phyloP scores from a whole-genome alignment of 495 filamentous ascomycete species.

The Aspergillus sclerotiicarbonarius region DNA sequence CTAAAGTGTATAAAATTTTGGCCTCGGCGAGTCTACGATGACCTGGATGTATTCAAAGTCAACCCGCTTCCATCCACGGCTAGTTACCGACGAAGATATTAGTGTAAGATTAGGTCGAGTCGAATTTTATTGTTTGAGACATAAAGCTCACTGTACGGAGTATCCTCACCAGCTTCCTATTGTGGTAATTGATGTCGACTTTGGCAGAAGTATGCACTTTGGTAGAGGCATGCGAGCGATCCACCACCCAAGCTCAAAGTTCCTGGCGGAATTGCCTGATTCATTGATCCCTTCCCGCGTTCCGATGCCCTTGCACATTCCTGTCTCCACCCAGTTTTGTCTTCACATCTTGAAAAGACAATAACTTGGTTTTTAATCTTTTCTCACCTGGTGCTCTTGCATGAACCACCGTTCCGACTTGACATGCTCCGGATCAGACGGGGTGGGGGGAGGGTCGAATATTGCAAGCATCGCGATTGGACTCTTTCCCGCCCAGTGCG shows the following conservation, averaged over 20 bases:
- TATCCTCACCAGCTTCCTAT: neutral
- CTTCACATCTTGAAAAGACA: neutral
- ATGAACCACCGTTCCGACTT: neutral
- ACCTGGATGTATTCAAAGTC: no score
- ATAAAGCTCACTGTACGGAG: neutral
- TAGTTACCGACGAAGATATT: no score
- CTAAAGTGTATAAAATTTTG: neutral
- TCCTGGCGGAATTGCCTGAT: neutral
- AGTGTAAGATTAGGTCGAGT: no score
- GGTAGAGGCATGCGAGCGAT: neutral
- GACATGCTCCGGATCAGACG: neutral
- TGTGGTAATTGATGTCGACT: neutral
- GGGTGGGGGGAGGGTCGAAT: neutral
- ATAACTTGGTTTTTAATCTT: neutral
- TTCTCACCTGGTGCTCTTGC: neutral
- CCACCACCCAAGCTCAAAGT: neutral
- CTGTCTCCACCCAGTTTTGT: neutral
- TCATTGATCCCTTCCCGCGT: neutral
- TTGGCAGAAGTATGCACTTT: neutral
- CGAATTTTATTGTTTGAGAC: no score
- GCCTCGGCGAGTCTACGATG: no score
- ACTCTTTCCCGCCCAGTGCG: neutral
- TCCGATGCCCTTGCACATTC: neutral
- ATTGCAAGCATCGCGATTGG: neutral
- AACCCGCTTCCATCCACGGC: no score